phyloP scores from a whole-genome alignment of 441 rosid species.

The Capsella rubella region DNA sequence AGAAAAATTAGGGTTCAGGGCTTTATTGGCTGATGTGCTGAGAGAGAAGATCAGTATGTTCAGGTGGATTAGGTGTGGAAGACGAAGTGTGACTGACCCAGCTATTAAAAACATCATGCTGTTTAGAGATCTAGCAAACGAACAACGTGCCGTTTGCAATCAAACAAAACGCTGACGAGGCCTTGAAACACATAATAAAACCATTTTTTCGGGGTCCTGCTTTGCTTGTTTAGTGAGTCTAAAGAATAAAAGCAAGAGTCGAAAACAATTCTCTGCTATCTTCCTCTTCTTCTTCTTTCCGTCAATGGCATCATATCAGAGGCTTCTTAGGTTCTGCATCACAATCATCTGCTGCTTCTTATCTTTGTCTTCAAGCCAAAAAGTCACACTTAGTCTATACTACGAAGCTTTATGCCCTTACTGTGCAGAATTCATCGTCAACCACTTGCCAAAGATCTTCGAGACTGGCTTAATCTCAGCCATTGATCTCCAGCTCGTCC shows the following conservation, averaged over 20 bases:
- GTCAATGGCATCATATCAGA: constrained; percentile 39
- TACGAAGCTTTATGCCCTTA: constrained; percentile 78
- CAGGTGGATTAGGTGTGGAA: constrained; percentile 42
- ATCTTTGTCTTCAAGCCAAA: constrained; percentile 43
- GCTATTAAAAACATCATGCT: not conserved
- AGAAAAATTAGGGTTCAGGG: constrained; percentile 35
- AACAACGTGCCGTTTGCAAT: constrained; percentile 20
- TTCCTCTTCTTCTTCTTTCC: constrained; percentile 10
- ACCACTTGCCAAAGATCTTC: constrained; percentile 62
- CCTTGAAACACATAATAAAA: not conserved
- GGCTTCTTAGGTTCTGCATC: constrained; percentile 25
- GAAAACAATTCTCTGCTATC: constrained; percentile 1
- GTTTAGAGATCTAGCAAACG: not conserved
- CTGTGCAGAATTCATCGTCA: constrained; percentile 73
- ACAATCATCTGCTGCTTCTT: constrained; percentile 22
- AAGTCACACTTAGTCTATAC: constrained; percentile 63
- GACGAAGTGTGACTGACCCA: constrained; percentile 27
- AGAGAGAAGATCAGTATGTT: not conserved
- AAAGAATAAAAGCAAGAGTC: constrained; percentile 28
- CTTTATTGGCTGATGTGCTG: constrained; percentile 17
- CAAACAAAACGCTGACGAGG: constrained; percentile 26
- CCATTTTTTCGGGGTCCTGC: not conserved
- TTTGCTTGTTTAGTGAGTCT: constrained; percentile 34
- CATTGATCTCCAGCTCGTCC: constrained; percentile 65
- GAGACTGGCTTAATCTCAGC: constrained; percentile 57